Evolutionary conservation across 2,329 filamentous ascomycete species (phyloP).

Genomic region (Cytospora piceae): DNA sequence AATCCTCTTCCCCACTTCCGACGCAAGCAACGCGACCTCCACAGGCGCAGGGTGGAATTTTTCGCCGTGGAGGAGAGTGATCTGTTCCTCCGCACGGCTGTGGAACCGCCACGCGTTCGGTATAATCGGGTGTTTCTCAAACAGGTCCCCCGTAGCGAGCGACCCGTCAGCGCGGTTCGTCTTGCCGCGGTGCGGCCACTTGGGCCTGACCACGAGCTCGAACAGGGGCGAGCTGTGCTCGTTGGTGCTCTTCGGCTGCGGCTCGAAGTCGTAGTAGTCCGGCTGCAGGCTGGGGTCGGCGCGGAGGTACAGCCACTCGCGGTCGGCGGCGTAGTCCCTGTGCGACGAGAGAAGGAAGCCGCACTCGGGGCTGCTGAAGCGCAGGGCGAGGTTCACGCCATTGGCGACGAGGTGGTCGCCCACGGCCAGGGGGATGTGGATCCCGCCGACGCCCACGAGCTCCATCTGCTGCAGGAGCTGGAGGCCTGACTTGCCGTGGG

Average conservation of each 20-base stretch:
- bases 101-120: conserved; percentile 64
- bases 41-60: conserved; percentile 69
- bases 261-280: conserved; percentile 50
- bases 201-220: conserved; percentile 58
- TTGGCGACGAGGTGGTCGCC: conserved; percentile 56
- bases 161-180: conserved; percentile 61
- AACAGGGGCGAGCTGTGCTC: conserved; percentile 42
- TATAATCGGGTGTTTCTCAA: conserved; percentile 56
- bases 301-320: conserved; percentile 65
- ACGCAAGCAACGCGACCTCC: conserved; percentile 56
- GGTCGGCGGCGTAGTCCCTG: conserved; percentile 56
- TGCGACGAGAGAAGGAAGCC: conserved; percentile 68
- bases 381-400: conserved; percentile 60
- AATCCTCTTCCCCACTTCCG: conserved; percentile 38
- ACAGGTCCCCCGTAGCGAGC: conserved; percentile 67
- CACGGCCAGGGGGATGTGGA: conserved; percentile 55
- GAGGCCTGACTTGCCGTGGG: conserved; percentile 46
- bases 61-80: conserved; percentile 67
- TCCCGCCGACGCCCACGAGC: conserved; percentile 67
- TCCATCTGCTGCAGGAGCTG: conserved; percentile 54
- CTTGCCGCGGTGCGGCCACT: conserved; percentile 65
- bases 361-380: conserved; percentile 69
- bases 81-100: conserved; percentile 62
- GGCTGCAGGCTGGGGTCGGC: conserved; percentile 34
- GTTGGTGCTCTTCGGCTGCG: conserved; percentile 34